Conservation (phyloP, 192 early-diverging fungal species). For the Podila horticola region DNA sequence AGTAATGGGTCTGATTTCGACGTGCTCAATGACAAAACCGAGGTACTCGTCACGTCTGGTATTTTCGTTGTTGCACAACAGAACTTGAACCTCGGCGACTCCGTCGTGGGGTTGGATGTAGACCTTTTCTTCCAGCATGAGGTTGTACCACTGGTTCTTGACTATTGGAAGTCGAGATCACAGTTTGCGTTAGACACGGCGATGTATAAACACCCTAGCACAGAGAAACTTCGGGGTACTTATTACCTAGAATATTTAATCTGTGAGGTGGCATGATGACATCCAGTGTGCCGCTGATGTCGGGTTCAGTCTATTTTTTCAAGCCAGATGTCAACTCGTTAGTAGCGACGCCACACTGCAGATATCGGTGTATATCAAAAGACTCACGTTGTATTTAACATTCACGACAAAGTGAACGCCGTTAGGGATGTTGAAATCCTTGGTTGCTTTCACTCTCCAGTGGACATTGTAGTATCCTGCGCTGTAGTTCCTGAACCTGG, state of each 20-base stretch:
- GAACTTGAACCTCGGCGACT: constrained; percentile 12
- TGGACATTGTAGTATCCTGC: constrained; percentile 28
- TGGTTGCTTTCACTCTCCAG: constrained; percentile 30
- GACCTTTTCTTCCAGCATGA: constrained; percentile 34
- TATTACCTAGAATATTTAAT: constrained; percentile 26
- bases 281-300: constrained; percentile 41
- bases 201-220: too few species aligned
- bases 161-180: neutral
- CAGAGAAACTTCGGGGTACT: neutral
- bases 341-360: too few species aligned
- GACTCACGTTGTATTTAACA: constrained; percentile 34
- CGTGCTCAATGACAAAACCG: constrained; percentile 38
- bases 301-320: constrained; percentile 23
- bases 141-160: constrained; percentile 26
- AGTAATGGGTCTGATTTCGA: constrained; percentile 32
- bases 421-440: constrained; percentile 31
- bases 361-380: neutral
- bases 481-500: constrained; percentile 19
- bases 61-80: constrained; percentile 33
- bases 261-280: constrained; percentile 27
- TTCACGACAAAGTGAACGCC: constrained; percentile 33
- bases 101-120: constrained; percentile 29
- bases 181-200: too few species aligned
- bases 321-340: neutral
- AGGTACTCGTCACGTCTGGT: constrained; percentile 9